Base-by-base conservation (phyloP, 441 rosid genomes). In the Populus hybrid region DNA sequence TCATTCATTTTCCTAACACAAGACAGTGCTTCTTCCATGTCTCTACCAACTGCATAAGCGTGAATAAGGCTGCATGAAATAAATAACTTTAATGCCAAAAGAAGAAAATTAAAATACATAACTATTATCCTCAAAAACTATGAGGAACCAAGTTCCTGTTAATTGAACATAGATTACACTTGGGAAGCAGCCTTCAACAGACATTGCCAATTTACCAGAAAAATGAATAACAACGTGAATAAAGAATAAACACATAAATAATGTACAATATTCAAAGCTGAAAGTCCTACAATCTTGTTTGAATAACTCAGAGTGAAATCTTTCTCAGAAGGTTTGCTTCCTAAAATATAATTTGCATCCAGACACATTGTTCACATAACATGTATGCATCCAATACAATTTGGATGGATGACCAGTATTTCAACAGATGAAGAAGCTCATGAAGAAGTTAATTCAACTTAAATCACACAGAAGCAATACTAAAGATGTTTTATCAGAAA, bases 1-100 rank as follows among this genome's bases (percentile, higher is more conserved):
- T 91, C 97, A 86, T 88, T 93, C 98, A 94, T 95, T 86, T 94
- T 95, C 86, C 98, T 89, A 77, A 88, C 93, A 85, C 99, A 94
- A 56, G 91, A 90, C 65, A 94, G 64, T 68, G 99, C 98, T 89
- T 94, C 99, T 64, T 94, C 97, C 97, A 95, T 92, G 89, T 95
- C 97, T 91, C 97, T 88, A 84, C 98, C 98, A 84, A 92, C 97
- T 87, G 98, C 93, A 86, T 94, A 95, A 76, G 97, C 98, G 88
- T 92, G 94, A 87, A 95, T 88, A 89, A 95, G 98, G 94, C 99
- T 95, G 98, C 97, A 92, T 83, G 81, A 86, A 89, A 88, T 85
- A 79, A 85, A 86, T 84, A 76, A 82, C 31, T 83, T 88, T 76
- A 89, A 84, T 78, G 64, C 76, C 77, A 72, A 74, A 82, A 72